phyloP scores from a whole-genome alignment of 208 protist genomes.

The Kentomonas sorsogonicus region DNA sequence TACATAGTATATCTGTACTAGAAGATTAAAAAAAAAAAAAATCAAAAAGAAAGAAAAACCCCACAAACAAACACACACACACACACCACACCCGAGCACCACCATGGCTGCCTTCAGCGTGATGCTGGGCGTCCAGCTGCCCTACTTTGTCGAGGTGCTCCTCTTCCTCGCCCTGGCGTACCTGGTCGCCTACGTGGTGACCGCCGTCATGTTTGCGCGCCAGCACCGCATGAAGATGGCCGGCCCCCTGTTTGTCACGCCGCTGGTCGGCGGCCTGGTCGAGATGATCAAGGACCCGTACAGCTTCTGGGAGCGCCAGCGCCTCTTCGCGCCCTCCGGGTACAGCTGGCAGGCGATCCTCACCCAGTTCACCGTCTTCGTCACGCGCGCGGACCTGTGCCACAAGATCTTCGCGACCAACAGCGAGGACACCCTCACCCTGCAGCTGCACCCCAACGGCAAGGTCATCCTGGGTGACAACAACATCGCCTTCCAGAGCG shows the following conservation, averaged over 20 bases:
- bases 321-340: conserved; percentile 57
- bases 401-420: conserved; percentile 81
- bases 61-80: conserved; percentile 5
- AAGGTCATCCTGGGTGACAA: conserved; percentile 82
- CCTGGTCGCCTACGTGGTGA: conserved; percentile 44
- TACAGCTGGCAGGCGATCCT: conserved; percentile 80
- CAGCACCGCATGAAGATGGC: conserved; percentile 72
- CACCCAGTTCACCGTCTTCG: conserved; percentile 71
- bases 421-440: conserved; percentile 66
- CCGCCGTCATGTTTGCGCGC: conserved; percentile 54
- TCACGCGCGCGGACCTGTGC: conserved; percentile 69
- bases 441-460: conserved; percentile 79
- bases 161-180: conserved; percentile 57
- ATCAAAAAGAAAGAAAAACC: not conserved
- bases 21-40: not conserved
- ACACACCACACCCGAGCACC: too few species aligned
- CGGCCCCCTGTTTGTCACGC: conserved; percentile 50
- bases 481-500: conserved; percentile 85
- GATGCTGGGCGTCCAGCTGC: conserved; percentile 62
- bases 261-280: conserved; percentile 59
- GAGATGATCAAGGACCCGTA: conserved; percentile 79
- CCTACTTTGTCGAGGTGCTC: conserved; percentile 46
- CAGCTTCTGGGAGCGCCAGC: conserved; percentile 77
- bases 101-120: conserved; percentile 68
- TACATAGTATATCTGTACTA: not conserved